Base-by-base conservation (phyloP, 352 stramenopile species). In the Phytophthora boehmeriae region DNA sequence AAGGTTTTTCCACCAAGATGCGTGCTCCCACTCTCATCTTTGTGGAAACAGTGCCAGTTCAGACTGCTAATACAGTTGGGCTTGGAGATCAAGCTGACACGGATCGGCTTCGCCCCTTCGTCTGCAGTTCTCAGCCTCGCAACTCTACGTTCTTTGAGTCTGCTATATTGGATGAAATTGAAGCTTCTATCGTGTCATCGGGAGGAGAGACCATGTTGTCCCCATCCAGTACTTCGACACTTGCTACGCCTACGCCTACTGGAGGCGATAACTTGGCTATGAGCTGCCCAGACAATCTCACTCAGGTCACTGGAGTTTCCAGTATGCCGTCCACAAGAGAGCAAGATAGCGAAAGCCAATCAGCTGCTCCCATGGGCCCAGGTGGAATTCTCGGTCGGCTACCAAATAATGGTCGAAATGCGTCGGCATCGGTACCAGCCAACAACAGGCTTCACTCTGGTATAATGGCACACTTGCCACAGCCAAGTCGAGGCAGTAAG, bases 1-100 rank as follows among this genome's bases (percentile, higher is more conserved):
- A 93, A 90, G 59, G 84, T 93, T 14, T 93, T 93, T 89, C 84
- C n/a, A 93, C 84, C 8, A 93, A 93, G 70, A 90, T 90, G 79
- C 81, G 84, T 17, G 84, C 84, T 2, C 84, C 84, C 11, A 93
- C 84, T 28, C 61, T 93, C 14, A 87, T 93, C 36, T 91, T 91
- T 45, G 68, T 93, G 1, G 84, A 93, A 52, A 84, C 76, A 11
- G 69, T 91, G 22, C 81, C 81, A 34, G 73, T 93, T 8, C 68
- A 89, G 55, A 75, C 68, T 10, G 53, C 59, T n/a, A 67, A 58
- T 5, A 46, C 62, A 0, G 50, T 83, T 34, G 67, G 43, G 34
- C 52, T 69, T 8, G 62, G 64, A 35, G 71, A 71, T 6, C 6
- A 30, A 16, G 58, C 49, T 13, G 76, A 80, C 25, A 63, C 56